Conservation (phyloP, 805 yeast genomes). For the Suhomyces sp. region DNA sequence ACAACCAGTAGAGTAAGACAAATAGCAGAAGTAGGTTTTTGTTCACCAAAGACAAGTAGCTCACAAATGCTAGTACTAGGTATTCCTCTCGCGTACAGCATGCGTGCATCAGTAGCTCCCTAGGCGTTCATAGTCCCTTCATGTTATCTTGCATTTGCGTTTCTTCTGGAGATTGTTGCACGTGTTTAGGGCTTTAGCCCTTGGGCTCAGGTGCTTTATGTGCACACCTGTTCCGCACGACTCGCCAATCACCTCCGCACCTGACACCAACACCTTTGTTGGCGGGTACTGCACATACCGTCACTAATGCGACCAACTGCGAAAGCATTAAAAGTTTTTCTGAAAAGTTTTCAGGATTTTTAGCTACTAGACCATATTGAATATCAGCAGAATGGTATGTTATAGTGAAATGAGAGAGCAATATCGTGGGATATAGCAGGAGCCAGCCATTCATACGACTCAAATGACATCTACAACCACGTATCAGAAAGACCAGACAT, state of each 20-base stretch:
- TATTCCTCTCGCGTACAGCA: no score
- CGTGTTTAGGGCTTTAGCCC: slow-evolving; percentile 11
- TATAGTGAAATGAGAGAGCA: not conserved
- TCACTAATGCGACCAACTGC: slow-evolving; percentile 1
- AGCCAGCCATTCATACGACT: not conserved
- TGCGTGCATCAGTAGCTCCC: no score
- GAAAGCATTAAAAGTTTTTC: slow-evolving; percentile 6
- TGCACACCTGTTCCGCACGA: slow-evolving; percentile 2
- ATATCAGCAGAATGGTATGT: slow-evolving; percentile 19
- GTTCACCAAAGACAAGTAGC: no score
- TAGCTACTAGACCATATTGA: slow-evolving; percentile 6
- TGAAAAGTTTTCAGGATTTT: slow-evolving; percentile 6
- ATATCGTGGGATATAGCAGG: not conserved
- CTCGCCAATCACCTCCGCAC: not conserved
- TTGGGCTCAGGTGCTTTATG: not conserved
- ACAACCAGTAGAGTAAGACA: no score
- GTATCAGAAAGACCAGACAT: not conserved
- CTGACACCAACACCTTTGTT: not conserved
- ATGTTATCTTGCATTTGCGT: no score
- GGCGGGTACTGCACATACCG: not conserved
- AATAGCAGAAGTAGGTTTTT: no score
- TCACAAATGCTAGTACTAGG: no score
- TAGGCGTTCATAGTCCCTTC: no score
- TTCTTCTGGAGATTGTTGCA: not conserved
- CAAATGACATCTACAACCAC: not conserved